Evolutionary conservation across 2,329 filamentous ascomycete genomes (phyloP).

Genomic region (Beauveria brongniartii): DNA sequence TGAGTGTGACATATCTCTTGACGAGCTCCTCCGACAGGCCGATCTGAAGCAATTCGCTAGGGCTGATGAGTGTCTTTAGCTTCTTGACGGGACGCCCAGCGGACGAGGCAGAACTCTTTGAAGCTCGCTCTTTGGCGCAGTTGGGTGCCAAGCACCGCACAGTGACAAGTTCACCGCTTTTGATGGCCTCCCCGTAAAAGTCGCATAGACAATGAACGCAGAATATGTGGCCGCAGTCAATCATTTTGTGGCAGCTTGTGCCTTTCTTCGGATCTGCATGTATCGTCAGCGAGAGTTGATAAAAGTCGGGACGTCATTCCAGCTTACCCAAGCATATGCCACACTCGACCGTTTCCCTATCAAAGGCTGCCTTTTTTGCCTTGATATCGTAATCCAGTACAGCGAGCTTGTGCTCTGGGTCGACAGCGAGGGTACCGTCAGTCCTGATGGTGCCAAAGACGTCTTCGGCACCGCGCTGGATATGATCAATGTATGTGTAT

Average conservation of each 20-base stretch:
- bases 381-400: slow-evolving; percentile 73
- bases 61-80: slow-evolving; percentile 61
- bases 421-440: slow-evolving; percentile 42
- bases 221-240: slow-evolving; percentile 84
- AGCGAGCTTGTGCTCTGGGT: slow-evolving; percentile 54
- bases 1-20: slow-evolving; percentile 79
- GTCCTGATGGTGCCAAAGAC: slow-evolving; percentile 50
- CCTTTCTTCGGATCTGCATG: slow-evolving; percentile 79
- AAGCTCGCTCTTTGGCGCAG: slow-evolving; percentile 59
- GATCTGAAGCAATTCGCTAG: slow-evolving; percentile 76
- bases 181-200: slow-evolving; percentile 84
- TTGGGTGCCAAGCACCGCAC: slow-evolving; percentile 74
- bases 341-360: slow-evolving; percentile 79
- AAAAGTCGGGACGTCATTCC: background rate
- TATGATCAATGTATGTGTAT: slow-evolving; percentile 56
- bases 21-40: slow-evolving; percentile 64
- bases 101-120: slow-evolving; percentile 19
- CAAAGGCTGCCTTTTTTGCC: slow-evolving; percentile 66
- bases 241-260: slow-evolving; percentile 67
- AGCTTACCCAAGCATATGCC: slow-evolving; percentile 67
- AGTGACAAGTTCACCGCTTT: slow-evolving; percentile 69
- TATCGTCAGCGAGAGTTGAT: background rate
- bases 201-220: slow-evolving; percentile 80
- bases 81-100: slow-evolving; percentile 35
- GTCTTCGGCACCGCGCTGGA: slow-evolving; percentile 50